A percentile compares a stretch with the other conserved stretches of the same genome.
Conservation (phyloP, 1,284 basidiomycete species). For the Cutaneotrichosporon sp. region DNA sequence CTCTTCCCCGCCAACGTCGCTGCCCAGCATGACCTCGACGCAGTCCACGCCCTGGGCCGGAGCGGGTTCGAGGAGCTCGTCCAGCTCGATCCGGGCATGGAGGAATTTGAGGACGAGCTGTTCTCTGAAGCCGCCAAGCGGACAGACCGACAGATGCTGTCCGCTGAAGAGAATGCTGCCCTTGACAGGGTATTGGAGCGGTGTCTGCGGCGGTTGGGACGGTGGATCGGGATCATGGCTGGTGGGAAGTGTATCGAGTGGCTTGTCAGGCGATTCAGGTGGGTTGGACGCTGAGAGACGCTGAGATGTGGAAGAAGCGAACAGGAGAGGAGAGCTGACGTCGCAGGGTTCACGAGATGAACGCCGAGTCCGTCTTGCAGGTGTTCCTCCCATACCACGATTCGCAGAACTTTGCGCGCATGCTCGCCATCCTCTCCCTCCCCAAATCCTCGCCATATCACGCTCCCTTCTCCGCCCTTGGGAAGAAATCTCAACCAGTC, state of each 20-base stretch:
- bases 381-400: slow-evolving; percentile 93
- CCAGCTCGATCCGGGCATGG: slow-evolving; percentile 56
- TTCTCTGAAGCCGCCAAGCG: slow-evolving; percentile 75
- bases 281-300: too few relatives aligned
- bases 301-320: neutral
- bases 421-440: slow-evolving; percentile 79
- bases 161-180: slow-evolving; percentile 58
- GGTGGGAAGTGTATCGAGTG: slow-evolving; percentile 89
- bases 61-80: slow-evolving; percentile 71
- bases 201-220: slow-evolving; percentile 69
- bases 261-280: slow-evolving; percentile 91
- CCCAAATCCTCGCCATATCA: slow-evolving; percentile 44
- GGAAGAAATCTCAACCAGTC: slow-evolving; percentile 67
- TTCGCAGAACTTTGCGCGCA: slow-evolving; percentile 88
- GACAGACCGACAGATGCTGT: slow-evolving; percentile 76
- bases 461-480: slow-evolving; percentile 63
- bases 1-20: slow-evolving; percentile 80
- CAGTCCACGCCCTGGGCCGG: slow-evolving; percentile 73
- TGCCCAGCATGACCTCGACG: slow-evolving; percentile 75
- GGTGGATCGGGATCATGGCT: slow-evolving; percentile 73
- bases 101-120: slow-evolving; percentile 59
- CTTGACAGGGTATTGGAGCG: slow-evolving; percentile 52
- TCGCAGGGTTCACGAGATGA: slow-evolving; percentile 93
- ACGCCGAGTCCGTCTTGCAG: slow-evolving; percentile 69
- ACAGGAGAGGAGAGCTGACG: too few relatives aligned